Evolutionary conservation across 768 basidiomycete species (phyloP), one percentile per base, ranked within the genome.

Genomic region (Lactifluus pinguis): DNA sequence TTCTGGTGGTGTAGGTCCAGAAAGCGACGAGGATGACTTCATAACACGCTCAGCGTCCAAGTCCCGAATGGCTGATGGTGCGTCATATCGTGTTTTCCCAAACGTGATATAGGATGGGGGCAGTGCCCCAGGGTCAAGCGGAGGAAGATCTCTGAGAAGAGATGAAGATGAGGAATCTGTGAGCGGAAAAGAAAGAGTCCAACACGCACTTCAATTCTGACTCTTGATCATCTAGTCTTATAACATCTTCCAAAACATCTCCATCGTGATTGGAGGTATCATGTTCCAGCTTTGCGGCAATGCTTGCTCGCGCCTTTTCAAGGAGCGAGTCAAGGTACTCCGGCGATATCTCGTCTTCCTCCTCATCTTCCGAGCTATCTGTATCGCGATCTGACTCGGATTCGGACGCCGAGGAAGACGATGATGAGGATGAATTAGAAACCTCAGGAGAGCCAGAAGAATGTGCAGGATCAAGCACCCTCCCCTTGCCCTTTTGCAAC

Each of bases 81-180:
- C 75, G 6, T 77, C 76, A 53, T 73, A 72, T 38, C 74, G 74
- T 29, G 71, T 71, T 56, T 75, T 69, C 21, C 76, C 77, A 50
- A 85, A 73, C 39, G 76, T 77, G 57, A 92, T 82, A 70, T 91
- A 91, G 5, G 84, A 76, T 15, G 73, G 69, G 7, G 88, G 87
- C 11, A 89, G 79, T 14, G 69, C 68, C 49, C 86, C 85, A 53
- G 87, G 83, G 68, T 90, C 75, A n/a, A 91, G 73, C 10, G 72
- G 69, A 3, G 89, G 89, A 49, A 91, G 69, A 25, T 77, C 76
- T 64, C 84, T 86, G 65, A n/a, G 34, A 38, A 8, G 21, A 14
- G 39, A 17, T 42, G 41, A 13, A 39, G 4, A 39, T 49, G 58
- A 55, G 53, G 21, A 21, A 30, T 29, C 6, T 50, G 58, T 34